These are phyloP conservation scores for Annulohypoxylon bovei DNA, from an alignment of 495 filamentous ascomycete species.

Conservation along the genomic window DNA sequence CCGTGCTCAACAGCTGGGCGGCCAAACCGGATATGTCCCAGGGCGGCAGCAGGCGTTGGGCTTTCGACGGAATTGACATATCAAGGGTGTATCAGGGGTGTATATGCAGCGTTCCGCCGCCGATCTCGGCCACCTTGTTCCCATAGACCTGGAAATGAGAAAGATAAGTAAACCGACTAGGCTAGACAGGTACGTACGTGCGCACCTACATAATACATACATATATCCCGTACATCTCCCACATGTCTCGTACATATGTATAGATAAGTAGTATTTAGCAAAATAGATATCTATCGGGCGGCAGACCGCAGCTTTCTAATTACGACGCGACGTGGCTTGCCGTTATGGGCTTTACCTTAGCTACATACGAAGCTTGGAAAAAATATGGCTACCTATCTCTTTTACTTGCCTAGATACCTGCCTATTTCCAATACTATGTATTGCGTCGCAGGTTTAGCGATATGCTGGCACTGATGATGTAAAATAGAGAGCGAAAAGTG, in stretches of 20 bases:
- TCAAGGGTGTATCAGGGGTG: conserved; percentile 15
- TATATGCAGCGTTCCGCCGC: conserved; percentile 27
- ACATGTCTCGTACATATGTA: background rate
- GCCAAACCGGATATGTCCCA: background rate
- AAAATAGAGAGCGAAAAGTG: conserved; percentile 1
- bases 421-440: conserved; percentile 6
- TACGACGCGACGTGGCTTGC: conserved; percentile 24
- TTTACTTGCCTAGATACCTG: background rate
- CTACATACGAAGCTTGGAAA: conserved; percentile 6
- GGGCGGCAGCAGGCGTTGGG: background rate
- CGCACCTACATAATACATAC: background rate
- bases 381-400: background rate
- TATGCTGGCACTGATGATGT: background rate
- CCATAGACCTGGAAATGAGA: background rate
- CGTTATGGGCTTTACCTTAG: conserved; percentile 13
- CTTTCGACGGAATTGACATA: background rate
- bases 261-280: conserved; percentile 2
- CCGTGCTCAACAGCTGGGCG: background rate
- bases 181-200: background rate
- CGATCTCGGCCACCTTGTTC: conserved; percentile 10
- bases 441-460: background rate
- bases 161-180: conserved; percentile 3
- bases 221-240: background rate
- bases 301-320: conserved; percentile 25
- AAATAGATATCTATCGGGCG: background rate